Base-by-base conservation (phyloP, 2,329 filamentous ascomycete species). In the Epichloe elymi region DNA sequence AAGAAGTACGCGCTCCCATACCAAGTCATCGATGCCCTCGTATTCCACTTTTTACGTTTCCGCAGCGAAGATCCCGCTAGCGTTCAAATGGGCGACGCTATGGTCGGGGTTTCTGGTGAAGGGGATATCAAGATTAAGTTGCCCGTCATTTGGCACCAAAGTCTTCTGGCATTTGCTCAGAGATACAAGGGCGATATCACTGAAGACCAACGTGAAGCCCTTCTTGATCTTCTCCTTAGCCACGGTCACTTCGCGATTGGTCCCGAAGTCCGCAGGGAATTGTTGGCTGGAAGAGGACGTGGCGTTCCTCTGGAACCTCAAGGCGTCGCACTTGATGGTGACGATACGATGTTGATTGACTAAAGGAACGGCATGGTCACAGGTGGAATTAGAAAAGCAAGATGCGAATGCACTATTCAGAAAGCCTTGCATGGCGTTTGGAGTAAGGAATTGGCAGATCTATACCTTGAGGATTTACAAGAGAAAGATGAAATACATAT, bases 1-100 rank as follows among this genome's bases (percentile, higher is more conserved):
- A 98, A 98, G 78, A 94, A 94, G 64, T 97, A 98, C 60, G 93
- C 93, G 0, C 74, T 98, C 11, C 93, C 91, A 0, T 96, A 86
- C 71, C 91, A 95, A 68, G 91, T 95, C 50, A 83, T 98, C 47
- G 93, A 98, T 60, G 85, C 89, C 2, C 74, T 97, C 2, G 93
- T 98, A 10, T 97, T 97, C 72, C 91, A 98, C 68, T 98, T 98
- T 68, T 68, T 97, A 55, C 85, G 93, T 15, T 96, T 95, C 73
- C 79, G 87, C 36, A 85, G 79, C 49, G 76, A 80, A 26, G 82
- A 86, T 55, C 77, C 81, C 3, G 73, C 75, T 3, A 72, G 73
- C 11, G 74, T 76, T 17, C 73, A 78, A 35, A 59, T 58, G 3
- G 66, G 63, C 2, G 82, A 85, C 51, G 71, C 70, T 30, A 81